phyloP scores from a whole-genome alignment of 225 moss, liverwort and hornwort genomes.

The Neckera pumila region DNA sequence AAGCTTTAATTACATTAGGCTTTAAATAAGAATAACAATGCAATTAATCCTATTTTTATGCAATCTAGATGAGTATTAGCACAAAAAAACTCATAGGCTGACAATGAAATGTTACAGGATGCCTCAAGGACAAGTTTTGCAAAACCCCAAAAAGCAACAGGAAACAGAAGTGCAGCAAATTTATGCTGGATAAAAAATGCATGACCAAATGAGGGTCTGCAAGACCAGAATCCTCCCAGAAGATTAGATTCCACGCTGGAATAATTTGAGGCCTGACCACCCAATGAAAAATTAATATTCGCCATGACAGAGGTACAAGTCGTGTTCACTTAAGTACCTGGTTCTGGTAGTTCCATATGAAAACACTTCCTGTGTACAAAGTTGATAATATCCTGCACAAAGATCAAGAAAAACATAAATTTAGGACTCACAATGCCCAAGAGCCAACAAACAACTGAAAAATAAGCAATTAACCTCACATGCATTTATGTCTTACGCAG shows the following conservation, averaged over 20 bases:
- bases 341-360: constrained; percentile 93
- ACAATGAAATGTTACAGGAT: neutral
- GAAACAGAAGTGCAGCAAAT: neutral
- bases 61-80: neutral
- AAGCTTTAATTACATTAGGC: neutral
- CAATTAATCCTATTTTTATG: neutral
- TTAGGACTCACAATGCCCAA: neutral
- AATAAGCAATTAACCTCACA: neutral
- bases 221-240: neutral
- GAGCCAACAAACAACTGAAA: neutral
- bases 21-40: neutral
- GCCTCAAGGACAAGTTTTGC: neutral
- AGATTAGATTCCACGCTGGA: neutral
- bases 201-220: neutral
- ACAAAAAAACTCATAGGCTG: neutral
- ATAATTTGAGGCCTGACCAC: neutral
- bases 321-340: constrained; percentile 36
- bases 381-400: constrained; percentile 86
- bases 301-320: neutral
- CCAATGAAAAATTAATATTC: neutral
- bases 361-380: constrained; percentile 92
- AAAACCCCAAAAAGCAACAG: neutral
- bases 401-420: neutral
- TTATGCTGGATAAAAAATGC: neutral
- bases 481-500: neutral